Evolutionary conservation across 1,284 basidiomycete genomes (phyloP).

Genomic region (Stereum hirsutum): DNA sequence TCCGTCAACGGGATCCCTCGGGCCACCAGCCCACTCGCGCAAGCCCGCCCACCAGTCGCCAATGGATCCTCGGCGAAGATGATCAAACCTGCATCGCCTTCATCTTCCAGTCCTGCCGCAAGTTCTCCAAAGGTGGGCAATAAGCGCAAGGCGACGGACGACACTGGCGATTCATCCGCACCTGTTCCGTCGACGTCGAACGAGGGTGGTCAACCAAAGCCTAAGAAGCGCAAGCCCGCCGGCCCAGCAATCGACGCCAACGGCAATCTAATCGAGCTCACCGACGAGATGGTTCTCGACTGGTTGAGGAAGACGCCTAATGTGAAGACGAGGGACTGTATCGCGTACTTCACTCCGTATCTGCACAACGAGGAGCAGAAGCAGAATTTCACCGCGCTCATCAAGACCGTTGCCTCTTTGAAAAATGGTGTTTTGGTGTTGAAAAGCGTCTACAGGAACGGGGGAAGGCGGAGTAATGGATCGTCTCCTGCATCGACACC

Average conservation of each 20-base stretch:
- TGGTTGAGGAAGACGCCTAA: conserved; percentile 59
- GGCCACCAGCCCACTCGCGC: conserved; percentile 44
- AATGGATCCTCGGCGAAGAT: conserved; percentile 26
- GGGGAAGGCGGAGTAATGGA: too few species aligned
- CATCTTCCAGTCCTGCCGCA: conserved; percentile 9
- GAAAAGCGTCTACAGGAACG: conserved; percentile 32
- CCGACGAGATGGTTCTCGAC: conserved; percentile 55
- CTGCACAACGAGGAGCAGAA: conserved; percentile 62
- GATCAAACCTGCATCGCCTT: conserved; percentile 28
- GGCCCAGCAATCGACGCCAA: conserved; percentile 24
- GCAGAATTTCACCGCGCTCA: conserved; percentile 60
- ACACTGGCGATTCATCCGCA: conserved; percentile 20
- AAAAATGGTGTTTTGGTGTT: conserved; percentile 58
- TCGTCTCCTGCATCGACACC: too few species aligned
- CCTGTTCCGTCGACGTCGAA: conserved; percentile 14
- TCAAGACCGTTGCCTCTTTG: conserved; percentile 66
- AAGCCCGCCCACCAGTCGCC: conserved; percentile 18
- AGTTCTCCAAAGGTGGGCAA: conserved; percentile 24
- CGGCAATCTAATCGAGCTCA: conserved; percentile 43
- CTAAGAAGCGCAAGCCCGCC: conserved; percentile 56
- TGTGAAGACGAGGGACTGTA: conserved; percentile 65
- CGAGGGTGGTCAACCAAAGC: conserved; percentile 31
- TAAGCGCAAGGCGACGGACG: conserved; percentile 60
- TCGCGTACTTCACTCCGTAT: conserved; percentile 68
- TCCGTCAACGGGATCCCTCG: conserved; percentile 33